Evolutionary conservation across 495 filamentous ascomycete species (phyloP).

Genomic region (Durotheca rogersii): DNA sequence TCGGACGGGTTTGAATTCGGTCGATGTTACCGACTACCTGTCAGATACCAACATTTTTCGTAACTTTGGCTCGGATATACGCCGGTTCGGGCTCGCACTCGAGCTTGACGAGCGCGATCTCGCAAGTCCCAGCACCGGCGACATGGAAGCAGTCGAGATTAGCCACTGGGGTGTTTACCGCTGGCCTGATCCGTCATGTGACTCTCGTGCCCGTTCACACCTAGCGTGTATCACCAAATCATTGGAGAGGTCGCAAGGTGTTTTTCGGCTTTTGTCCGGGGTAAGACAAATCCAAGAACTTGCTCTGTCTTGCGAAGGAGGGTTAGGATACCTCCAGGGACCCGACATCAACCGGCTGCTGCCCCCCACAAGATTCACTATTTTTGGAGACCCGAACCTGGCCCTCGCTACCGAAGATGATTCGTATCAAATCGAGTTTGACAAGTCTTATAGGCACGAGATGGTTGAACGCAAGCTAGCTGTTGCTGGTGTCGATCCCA

Average conservation of each 20-base stretch:
- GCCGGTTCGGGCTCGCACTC: slow-evolving; percentile 55
- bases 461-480: slow-evolving; percentile 26
- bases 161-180: slow-evolving; percentile 55
- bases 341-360: slow-evolving; percentile 20
- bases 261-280: slow-evolving; percentile 50
- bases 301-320: slow-evolving; percentile 56
- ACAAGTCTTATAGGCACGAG: slow-evolving; percentile 7
- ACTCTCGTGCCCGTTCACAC: not conserved
- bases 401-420: not conserved
- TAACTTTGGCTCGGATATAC: slow-evolving; percentile 49
- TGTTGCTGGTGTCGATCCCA: not conserved
- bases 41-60: slow-evolving; percentile 6
- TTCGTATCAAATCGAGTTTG: not conserved
- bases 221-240: slow-evolving; percentile 51
- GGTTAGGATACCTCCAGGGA: slow-evolving; percentile 56
- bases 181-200: slow-evolving; percentile 49
- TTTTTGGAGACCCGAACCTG: slow-evolving; percentile 1
- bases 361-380: slow-evolving; percentile 2
- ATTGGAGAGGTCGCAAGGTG: slow-evolving; percentile 52
- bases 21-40: slow-evolving; percentile 11
- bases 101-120: slow-evolving; percentile 49
- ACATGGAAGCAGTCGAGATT: slow-evolving; percentile 15
- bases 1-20: not conserved
- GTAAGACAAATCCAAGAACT: slow-evolving; percentile 48
- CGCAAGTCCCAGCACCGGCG: slow-evolving; percentile 27